phyloP scores from a whole-genome alignment of 805 yeast species.

The Ogataea methylovora region DNA sequence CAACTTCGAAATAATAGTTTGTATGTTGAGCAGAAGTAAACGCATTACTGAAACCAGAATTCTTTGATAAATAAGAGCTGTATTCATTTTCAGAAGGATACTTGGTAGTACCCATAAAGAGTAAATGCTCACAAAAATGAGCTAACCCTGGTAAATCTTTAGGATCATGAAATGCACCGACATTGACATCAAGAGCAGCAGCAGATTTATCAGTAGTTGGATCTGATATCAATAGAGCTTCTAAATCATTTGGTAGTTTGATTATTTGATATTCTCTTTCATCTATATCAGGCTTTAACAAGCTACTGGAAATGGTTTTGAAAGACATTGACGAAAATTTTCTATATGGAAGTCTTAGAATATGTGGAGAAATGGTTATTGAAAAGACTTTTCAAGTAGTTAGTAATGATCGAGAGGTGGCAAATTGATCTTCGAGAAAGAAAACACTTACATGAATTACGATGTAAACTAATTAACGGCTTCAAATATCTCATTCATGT shows the following conservation, averaged over 20 bases:
- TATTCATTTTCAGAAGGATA: conserved; percentile 73
- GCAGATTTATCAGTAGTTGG: conserved; percentile 68
- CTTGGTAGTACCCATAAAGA: conserved; percentile 74
- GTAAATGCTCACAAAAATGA: conserved; percentile 67
- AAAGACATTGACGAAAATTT: too few relatives aligned
- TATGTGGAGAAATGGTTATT: too few relatives aligned
- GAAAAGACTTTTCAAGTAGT: too few relatives aligned
- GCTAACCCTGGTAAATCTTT: conserved; percentile 64
- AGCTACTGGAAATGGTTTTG: conserved; percentile 11
- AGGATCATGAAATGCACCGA: conserved; percentile 70
- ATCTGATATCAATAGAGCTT: conserved; percentile 60
- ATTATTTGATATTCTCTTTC: conserved; percentile 70
- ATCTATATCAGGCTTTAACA: conserved; percentile 48
- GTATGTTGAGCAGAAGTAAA: conserved; percentile 86
- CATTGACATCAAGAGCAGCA: conserved; percentile 72
- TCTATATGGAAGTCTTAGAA: too few relatives aligned
- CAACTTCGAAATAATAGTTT: conserved; percentile 83
- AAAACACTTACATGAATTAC: too few relatives aligned
- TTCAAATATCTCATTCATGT: too few relatives aligned
- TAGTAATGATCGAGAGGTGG: too few relatives aligned
- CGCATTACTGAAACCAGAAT: conserved; percentile 88
- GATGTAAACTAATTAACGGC: too few relatives aligned
- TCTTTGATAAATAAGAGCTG: conserved; percentile 65
- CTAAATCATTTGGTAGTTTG: conserved; percentile 47
- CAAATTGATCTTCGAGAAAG: too few relatives aligned